Conservation (phyloP, 208 protist genomes). For the Acanthamoeba triangularis region DNA sequence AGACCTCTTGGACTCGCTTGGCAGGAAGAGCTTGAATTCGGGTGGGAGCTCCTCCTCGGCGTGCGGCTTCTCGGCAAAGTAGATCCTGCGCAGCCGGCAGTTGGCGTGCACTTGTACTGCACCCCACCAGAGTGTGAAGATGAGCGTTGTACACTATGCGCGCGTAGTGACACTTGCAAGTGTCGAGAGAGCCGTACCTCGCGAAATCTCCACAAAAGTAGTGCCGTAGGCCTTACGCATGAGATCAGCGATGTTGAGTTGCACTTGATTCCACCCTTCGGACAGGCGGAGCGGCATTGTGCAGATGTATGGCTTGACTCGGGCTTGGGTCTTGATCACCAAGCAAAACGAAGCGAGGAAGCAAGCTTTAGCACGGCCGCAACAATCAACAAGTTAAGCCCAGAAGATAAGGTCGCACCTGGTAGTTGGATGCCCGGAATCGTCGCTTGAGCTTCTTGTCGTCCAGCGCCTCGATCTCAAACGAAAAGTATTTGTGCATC, state of each 20-base stretch:
- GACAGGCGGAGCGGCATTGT: constrained; percentile 99
- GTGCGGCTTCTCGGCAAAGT: constrained; percentile 99
- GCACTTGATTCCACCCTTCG: constrained; percentile 99
- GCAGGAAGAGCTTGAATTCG: constrained; percentile 95
- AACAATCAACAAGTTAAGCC: background rate
- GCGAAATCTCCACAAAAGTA: constrained; percentile 99
- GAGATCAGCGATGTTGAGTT: constrained; percentile 99
- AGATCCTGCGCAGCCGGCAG: constrained; percentile 99
- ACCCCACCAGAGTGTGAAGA: background rate
- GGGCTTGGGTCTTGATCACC: constrained; percentile 95
- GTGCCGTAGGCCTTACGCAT: constrained; percentile 99
- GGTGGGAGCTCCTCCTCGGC: constrained; percentile 99
- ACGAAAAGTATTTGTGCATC: constrained; percentile 99
- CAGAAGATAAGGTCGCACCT: constrained; percentile 77
- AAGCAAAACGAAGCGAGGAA: background rate
- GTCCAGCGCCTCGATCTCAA: constrained; percentile 99
- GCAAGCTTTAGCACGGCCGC: background rate
- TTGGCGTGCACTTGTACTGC: constrained; percentile 98
- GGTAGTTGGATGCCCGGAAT: constrained; percentile 99
- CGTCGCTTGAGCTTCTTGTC: constrained; percentile 99
- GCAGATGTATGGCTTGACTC: constrained; percentile 99
- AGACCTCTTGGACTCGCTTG: constrained; percentile 38
- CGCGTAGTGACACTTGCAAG: too few species aligned
- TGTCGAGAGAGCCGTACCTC: constrained; percentile 69
- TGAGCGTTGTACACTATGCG: too few species aligned